A percentile compares a stretch with the other conserved stretches of the same genome.
These are phyloP conservation scores for Chlorella vulgaris DNA, from an alignment of 139 green algal species.

Conservation along the genomic window DNA sequence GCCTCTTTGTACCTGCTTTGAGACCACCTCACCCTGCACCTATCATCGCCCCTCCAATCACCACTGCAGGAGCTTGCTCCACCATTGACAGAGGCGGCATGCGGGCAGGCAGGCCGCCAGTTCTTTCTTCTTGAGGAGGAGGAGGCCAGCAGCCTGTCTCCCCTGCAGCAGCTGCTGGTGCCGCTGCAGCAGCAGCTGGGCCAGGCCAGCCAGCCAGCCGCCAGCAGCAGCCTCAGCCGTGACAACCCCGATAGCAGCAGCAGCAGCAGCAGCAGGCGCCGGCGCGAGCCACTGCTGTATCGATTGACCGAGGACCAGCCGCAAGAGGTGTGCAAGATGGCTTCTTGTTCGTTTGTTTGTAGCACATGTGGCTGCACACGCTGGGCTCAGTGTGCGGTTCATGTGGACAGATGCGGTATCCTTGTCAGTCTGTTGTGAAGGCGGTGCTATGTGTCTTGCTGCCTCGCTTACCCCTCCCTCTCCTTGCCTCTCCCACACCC, in stretches of 20 bases:
- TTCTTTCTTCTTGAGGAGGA: slow-evolving; percentile 58
- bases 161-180: not conserved
- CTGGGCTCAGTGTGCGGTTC: not conserved
- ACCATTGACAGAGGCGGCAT: slow-evolving; percentile 20
- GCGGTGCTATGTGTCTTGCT: too few species aligned
- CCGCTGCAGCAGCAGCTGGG: not conserved
- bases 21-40: not conserved
- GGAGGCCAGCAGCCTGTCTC: not conserved
- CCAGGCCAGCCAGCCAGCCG: too few species aligned
- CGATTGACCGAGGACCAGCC: slow-evolving; percentile 63
- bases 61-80: slow-evolving; percentile 19
- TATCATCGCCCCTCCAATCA: too few species aligned
- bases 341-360: not conserved
- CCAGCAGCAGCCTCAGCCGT: not conserved
- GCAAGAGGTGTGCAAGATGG: not conserved
- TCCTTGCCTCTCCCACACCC: not conserved
- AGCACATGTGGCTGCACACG: not conserved
- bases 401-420: too few species aligned
- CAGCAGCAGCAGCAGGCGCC: not conserved
- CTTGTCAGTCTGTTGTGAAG: not conserved
- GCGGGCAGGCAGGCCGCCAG: slow-evolving; percentile 44
- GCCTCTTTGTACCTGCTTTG: not conserved
- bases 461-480: not conserved
- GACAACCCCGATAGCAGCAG: not conserved
- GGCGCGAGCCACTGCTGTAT: slow-evolving; percentile 14